phyloP scores from a whole-genome alignment of 169 alveolate species.

The Plasmodium blacklocki region DNA sequence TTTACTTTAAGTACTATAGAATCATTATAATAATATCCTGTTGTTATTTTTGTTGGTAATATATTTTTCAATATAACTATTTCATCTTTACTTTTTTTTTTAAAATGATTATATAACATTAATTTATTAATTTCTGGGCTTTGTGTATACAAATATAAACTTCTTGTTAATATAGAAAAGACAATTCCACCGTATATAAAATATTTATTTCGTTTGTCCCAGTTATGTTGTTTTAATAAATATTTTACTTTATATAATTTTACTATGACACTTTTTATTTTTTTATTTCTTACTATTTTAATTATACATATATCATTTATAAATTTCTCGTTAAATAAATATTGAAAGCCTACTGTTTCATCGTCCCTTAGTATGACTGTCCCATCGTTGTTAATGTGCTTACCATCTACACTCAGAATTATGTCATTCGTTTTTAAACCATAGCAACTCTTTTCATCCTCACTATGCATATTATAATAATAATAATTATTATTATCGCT shows the following conservation, averaged over 20 bases:
- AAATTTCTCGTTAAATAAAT: constrained; percentile 9
- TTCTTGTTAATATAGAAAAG: constrained; percentile 84
- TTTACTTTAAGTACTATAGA: constrained; percentile 77
- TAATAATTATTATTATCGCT: neutral
- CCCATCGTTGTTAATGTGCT: constrained; percentile 89
- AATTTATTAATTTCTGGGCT: constrained; percentile 19
- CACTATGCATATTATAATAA: neutral
- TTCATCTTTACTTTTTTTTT: constrained; percentile 75
- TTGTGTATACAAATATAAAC: constrained; percentile 3
- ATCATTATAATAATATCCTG: constrained; percentile 82
- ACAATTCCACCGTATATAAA: constrained; percentile 89
- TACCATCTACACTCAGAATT: constrained; percentile 84
- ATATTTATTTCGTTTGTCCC: constrained; percentile 88
- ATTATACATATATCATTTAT: constrained; percentile 35
- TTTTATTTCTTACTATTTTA: constrained; percentile 17
- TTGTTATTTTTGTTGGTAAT: constrained; percentile 84
- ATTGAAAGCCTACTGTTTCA: constrained; percentile 12
- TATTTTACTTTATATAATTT: constrained; percentile 79
- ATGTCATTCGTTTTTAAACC: constrained; percentile 80
- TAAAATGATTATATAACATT: constrained; percentile 21
- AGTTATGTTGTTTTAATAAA: constrained; percentile 87
- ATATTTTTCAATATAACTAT: constrained; percentile 84
- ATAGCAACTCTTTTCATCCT: constrained; percentile 15
- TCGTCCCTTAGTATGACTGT: constrained; percentile 86
- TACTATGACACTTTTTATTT: constrained; percentile 6